Base-by-base conservation (phyloP, 345 rosid species). In the Garcia nutans region DNA sequence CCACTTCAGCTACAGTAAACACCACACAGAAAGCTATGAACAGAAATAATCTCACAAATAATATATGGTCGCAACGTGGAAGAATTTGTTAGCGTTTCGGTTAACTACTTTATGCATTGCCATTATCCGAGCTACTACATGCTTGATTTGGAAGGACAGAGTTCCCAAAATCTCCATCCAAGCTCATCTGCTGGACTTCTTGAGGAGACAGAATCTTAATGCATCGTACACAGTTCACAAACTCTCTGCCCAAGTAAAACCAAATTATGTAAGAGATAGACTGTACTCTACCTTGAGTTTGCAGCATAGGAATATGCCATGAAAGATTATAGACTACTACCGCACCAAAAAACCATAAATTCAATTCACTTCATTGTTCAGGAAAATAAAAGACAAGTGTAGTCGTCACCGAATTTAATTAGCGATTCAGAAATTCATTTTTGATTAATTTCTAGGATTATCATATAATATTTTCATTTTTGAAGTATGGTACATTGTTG, bases 101-200 rank as follows among this genome's bases (percentile, higher is more conserved):
- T 17, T 62, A 22, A 49, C 83, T 76, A 72, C 42, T 50, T 65
- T 75, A 85, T 31, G 79, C 74, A 61, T 85, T 86, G 56, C 88
- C 90, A 56, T 90, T 88, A 70, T 85, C 96, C 0, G 93, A 89
- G 79, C 92, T 87, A 78, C 91, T 88, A 79, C 93, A 88, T 28
- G 93, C 89, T 68, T 88, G 93, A 80, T 84, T 88, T 10, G 85
- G 86, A 72, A 84, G 87, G 68, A 80, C 80, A 41, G 82, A 66
- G 71, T 82, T 89, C 50, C 88, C 89, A 23, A 88, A 83, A 72
- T 87, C 93, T 71, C 88, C 96, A 81, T 86, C 92, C 84, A 88
- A 68, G 76, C 93, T 89, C 96, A 89, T 89, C 77, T 91, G 93
- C 76, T 86, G 90, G n/a, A 88, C 96, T 84, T 91, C 96, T 62